These are phyloP conservation scores for Cercis canadensis DNA, from an alignment of 306 rosid species.

Conservation along the genomic window DNA sequence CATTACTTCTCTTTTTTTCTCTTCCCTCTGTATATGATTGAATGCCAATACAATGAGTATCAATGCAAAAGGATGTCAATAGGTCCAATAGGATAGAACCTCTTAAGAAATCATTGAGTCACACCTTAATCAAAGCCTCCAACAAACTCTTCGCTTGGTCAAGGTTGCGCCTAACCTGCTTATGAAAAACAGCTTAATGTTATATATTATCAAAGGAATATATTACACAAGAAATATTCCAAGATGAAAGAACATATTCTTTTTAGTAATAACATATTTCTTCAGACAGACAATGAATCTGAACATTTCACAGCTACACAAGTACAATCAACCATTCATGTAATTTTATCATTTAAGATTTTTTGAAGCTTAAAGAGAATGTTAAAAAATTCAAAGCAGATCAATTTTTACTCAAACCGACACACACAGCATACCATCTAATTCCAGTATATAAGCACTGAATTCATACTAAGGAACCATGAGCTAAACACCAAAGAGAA, in stretches of 20 bases:
- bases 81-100: constrained; percentile 13
- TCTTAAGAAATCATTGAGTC: constrained; percentile 25
- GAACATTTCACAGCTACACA: neutral
- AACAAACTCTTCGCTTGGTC: constrained; percentile 94
- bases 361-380: neutral
- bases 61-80: constrained; percentile 26
- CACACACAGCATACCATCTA: too few relatives aligned
- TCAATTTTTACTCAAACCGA: too few relatives aligned
- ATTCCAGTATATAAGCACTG: too few relatives aligned
- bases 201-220: neutral
- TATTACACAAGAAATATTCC: neutral
- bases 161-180: constrained; percentile 95
- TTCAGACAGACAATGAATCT: neutral
- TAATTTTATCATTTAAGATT: neutral
- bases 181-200: constrained; percentile 22
- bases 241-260: neutral
- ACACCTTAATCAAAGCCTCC: constrained; percentile 90
- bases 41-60: constrained; percentile 35
- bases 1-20: constrained; percentile 87
- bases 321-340: too few relatives aligned
- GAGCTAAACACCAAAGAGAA: too few relatives aligned
- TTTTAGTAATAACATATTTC: too few relatives aligned
- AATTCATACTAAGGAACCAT: too few relatives aligned
- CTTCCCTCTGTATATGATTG: constrained; percentile 78
- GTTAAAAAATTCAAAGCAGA: too few relatives aligned